A percentile compares a stretch with the other conserved stretches of the same genome.
These are phyloP conservation scores for Sergeia podlipaevii DNA, from an alignment of 208 protist genomes.

Conservation along the genomic window DNA sequence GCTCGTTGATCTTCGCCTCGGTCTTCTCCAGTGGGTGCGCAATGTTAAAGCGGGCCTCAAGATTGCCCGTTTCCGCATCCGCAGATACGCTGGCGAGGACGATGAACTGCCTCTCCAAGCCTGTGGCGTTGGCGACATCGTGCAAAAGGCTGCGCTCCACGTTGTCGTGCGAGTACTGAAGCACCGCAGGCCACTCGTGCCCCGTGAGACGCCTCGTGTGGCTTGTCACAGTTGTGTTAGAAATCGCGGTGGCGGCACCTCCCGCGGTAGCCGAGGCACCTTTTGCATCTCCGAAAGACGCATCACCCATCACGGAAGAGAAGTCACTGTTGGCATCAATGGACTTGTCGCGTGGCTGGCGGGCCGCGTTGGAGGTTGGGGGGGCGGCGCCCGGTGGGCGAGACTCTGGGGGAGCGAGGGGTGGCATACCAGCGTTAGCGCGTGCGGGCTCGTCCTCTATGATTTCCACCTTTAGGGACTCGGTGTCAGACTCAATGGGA, in stretches of 20 bases:
- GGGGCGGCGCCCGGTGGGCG: too few species aligned
- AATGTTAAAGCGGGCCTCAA: conserved; percentile 31
- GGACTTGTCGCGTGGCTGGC: too few species aligned
- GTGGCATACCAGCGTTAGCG: too few species aligned
- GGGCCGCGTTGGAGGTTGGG: too few species aligned
- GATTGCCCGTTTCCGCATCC: conserved; percentile 4
- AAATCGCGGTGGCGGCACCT: conserved; percentile 7
- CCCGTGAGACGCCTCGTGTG: conserved; percentile 22
- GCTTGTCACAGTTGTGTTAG: conserved; percentile 28
- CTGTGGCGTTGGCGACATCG: conserved; percentile 32
- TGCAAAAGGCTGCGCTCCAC: conserved; percentile 43
- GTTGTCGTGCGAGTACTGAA: conserved; percentile 20
- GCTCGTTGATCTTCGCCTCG: conserved; percentile 3
- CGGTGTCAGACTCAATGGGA: too few species aligned
- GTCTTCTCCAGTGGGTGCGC: conserved; percentile 18
- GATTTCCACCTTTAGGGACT: too few species aligned
- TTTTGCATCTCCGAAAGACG: background rate
- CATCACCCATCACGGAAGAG: conserved; percentile 10
- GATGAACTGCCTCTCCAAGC: conserved; percentile 29
- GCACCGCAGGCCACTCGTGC: conserved; percentile 25
- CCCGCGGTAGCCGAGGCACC: conserved; percentile 4
- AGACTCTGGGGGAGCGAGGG: too few species aligned
- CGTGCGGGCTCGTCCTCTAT: too few species aligned
- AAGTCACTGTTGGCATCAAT: conserved; percentile 19
- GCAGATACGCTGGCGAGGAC: conserved; percentile 25